Percentiles rank a stretch among this genome's conserved stretches.
Conservation (phyloP, 2,329 filamentous ascomycete species). For the Neonectria magnoliae region DNA sequence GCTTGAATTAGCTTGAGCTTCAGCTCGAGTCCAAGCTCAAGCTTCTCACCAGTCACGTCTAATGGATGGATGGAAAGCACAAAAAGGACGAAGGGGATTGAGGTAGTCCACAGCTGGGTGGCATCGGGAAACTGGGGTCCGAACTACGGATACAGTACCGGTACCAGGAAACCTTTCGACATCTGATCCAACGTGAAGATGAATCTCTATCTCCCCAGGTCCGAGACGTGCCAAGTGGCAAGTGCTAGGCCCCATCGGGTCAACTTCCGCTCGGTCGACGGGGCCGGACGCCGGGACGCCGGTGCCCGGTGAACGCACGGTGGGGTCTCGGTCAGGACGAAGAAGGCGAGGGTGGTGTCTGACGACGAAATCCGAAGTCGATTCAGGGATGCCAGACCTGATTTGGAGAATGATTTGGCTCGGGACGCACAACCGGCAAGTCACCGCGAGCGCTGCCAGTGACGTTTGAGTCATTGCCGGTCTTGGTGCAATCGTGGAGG, state of each 20-base stretch:
- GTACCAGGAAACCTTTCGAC: constrained; percentile 19
- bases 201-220: constrained; percentile 9
- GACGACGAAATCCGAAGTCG: constrained; percentile 1
- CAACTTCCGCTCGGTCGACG: constrained; percentile 38
- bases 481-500: constrained; percentile 19
- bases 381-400: neutral
- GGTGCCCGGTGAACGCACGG: constrained; percentile 19
- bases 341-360: neutral
- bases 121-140: constrained; percentile 22
- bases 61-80: constrained; percentile 22
- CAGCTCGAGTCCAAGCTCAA: neutral
- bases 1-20: neutral
- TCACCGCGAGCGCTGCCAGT: constrained; percentile 29
- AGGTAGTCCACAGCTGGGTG: neutral
- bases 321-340: constrained; percentile 20
- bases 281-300: constrained; percentile 26
- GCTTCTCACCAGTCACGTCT: constrained; percentile 6
- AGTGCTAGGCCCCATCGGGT: constrained; percentile 16
- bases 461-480: constrained; percentile 13
- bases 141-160: too few species aligned
- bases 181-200: constrained; percentile 9
- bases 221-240: constrained; percentile 7
- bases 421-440: constrained; percentile 29
- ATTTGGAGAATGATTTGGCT: neutral
- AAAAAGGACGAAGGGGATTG: constrained; percentile 27